phyloP scores from a whole-genome alignment of 441 rosid species.

The Brassica hybrid region DNA sequence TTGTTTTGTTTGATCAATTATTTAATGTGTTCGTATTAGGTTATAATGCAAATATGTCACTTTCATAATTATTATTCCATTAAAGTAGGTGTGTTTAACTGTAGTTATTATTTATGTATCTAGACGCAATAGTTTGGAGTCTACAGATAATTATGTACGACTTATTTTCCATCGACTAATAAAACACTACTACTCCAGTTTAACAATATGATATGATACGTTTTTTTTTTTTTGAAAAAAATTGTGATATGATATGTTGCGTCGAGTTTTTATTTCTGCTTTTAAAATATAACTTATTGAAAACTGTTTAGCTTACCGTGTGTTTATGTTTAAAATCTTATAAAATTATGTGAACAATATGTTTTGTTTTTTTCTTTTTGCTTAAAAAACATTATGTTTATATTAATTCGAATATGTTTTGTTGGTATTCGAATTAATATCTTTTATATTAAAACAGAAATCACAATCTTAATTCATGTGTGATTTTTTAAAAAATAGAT shows the following conservation, averaged over 20 bases:
- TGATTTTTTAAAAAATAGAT: too few species aligned
- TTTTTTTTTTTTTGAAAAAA: too few species aligned
- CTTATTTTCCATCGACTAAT: not conserved
- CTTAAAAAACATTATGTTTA: too few species aligned
- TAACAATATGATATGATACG: not conserved
- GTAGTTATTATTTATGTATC: not conserved
- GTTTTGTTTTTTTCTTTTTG: too few species aligned
- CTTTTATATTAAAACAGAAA: too few species aligned
- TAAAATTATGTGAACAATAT: not conserved
- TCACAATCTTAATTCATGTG: too few species aligned
- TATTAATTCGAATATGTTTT: too few species aligned
- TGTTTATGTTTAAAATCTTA: slow-evolving; percentile 11
- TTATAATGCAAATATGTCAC: slow-evolving; percentile 20
- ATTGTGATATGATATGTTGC: too few species aligned
- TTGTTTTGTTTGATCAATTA: slow-evolving; percentile 21
- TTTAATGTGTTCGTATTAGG: slow-evolving; percentile 33
- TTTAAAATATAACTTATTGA: too few species aligned
- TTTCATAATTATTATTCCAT: slow-evolving; percentile 27
- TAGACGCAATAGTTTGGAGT: slow-evolving; percentile 5
- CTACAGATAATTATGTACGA: not conserved
- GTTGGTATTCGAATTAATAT: too few species aligned
- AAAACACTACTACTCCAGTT: not conserved
- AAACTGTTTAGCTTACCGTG: slow-evolving; percentile 16
- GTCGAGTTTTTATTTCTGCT: too few species aligned
- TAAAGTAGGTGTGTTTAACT: slow-evolving; percentile 20